These are phyloP conservation scores for Zanthoxylum bungeanum DNA, from an alignment of 345 rosid species.

Conservation along the genomic window DNA sequence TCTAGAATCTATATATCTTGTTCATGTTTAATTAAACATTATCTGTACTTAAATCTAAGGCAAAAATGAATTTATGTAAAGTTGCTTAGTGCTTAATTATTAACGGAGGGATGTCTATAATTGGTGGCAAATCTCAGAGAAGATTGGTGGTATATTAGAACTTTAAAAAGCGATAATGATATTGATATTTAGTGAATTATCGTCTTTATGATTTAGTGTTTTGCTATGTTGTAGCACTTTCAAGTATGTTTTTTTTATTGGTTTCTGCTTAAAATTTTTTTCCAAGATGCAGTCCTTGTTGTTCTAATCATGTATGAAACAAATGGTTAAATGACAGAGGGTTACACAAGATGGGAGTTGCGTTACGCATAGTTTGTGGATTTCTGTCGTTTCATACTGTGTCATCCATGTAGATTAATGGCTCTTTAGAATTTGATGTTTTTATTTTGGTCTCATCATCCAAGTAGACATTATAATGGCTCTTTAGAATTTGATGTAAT, in stretches of 20 bases:
- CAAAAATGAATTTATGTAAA: neutral
- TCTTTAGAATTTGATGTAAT: neutral
- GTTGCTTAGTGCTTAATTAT: neutral
- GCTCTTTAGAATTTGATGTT: too few species aligned
- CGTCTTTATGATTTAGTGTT: neutral
- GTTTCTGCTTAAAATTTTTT: neutral
- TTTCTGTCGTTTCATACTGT: neutral
- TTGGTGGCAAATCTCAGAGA: neutral
- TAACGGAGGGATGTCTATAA: neutral
- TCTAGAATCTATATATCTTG: neutral
- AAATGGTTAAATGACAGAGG: too few species aligned
- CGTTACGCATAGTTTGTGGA: neutral
- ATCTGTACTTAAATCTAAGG: neutral
- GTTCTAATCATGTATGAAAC: too few species aligned
- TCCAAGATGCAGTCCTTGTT: neutral
- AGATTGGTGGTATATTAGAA: neutral
- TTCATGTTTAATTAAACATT: neutral
- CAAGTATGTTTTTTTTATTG: neutral
- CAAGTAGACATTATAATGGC: too few species aligned
- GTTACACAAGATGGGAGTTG: neutral
- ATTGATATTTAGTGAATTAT: neutral
- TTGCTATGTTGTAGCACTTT: too few species aligned
- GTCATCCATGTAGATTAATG: neutral
- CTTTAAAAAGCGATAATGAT: neutral
- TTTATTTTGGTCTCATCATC: too few species aligned